Evolutionary conservation across 163 green algal genomes (phyloP).

Genomic region (Chloroidium sp.): DNA sequence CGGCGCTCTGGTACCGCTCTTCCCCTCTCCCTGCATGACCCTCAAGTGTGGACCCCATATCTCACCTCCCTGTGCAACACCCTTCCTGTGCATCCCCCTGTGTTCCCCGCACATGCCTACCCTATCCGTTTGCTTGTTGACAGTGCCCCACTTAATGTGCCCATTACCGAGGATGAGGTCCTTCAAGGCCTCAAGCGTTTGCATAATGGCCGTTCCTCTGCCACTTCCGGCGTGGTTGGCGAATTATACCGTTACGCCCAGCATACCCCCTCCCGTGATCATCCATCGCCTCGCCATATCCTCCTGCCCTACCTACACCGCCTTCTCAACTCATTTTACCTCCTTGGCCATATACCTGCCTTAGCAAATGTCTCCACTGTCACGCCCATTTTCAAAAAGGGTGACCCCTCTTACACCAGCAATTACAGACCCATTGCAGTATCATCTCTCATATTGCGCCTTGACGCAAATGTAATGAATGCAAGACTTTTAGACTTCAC

Average conservation of each 20-base stretch:
- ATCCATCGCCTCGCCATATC: not conserved
- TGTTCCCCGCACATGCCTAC: not conserved
- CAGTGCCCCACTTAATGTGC: not conserved
- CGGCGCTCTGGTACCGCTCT: not conserved
- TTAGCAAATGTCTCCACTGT: not conserved
- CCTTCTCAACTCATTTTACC: not conserved
- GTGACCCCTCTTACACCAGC: not conserved
- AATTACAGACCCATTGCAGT: slow-evolving; percentile 13
- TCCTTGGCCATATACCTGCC: not conserved
- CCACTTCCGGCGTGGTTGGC: not conserved
- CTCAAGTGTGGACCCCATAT: not conserved
- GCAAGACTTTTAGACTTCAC: not conserved
- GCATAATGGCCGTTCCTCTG: not conserved
- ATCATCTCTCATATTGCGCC: not conserved
- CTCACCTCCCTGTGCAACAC: not conserved
- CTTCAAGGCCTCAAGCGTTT: not conserved
- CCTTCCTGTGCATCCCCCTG: not conserved
- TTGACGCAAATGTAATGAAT: not conserved
- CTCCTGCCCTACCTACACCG: not conserved
- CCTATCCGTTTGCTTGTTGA: not conserved
- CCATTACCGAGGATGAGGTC: not conserved
- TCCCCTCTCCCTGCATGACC: not conserved
- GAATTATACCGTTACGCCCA: not conserved
- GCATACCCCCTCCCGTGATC: too few species aligned
- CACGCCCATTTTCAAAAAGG: slow-evolving; percentile 2